These are phyloP conservation scores for Seminavis robusta DNA, from an alignment of 108 stramenopile species.

Conservation along the genomic window DNA sequence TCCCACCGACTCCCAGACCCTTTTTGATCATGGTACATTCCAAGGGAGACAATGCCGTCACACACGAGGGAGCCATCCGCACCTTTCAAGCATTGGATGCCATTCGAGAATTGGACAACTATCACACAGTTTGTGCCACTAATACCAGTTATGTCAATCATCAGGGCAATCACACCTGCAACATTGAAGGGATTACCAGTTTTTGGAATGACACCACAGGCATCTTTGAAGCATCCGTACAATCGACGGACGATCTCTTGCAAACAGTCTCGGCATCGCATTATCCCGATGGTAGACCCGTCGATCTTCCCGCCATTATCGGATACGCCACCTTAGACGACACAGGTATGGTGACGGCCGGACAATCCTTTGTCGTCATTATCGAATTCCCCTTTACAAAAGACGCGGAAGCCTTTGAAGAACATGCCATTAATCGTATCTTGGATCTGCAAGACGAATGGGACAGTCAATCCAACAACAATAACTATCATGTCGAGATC, in stretches of 20 bases:
- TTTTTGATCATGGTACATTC: conserved; percentile 9
- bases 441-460: conserved; percentile 5
- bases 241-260: conserved; percentile 4
- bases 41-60: conserved; percentile 11
- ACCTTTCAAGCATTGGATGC: conserved; percentile 16
- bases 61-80: neutral
- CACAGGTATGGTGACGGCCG: neutral
- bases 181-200: neutral
- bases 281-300: conserved; percentile 3
- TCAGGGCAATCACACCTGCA: conserved; percentile 12
- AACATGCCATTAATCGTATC: conserved; percentile 8
- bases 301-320: neutral
- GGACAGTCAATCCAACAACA: conserved; percentile 1
- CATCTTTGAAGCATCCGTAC: neutral
- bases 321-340: neutral
- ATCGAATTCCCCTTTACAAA: conserved; percentile 9
- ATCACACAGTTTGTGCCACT: conserved; percentile 11
- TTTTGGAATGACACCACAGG: conserved; percentile 15
- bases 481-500: neutral
- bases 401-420: conserved; percentile 18
- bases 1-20: neutral
- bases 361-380: conserved; percentile 3
- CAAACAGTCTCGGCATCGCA: conserved; percentile 1
- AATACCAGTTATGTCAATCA: neutral
- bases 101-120: conserved; percentile 3